Evolutionary conservation across 139 green algal genomes (phyloP).

Genomic region (Chlorella sp.): DNA sequence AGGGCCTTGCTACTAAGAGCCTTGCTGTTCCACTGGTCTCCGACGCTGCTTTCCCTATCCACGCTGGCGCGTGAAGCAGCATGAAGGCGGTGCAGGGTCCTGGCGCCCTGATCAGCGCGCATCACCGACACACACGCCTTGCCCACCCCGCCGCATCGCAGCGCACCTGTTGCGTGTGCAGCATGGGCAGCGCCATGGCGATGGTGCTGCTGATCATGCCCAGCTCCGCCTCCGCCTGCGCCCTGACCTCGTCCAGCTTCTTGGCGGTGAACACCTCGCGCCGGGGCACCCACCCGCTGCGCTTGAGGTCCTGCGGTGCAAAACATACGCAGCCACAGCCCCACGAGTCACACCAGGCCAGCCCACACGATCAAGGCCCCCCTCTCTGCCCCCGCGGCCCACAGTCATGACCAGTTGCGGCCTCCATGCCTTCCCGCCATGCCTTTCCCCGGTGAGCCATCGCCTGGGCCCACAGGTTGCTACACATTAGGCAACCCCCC

Average conservation of each 20-base stretch:
- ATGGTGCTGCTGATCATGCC: conserved; percentile 63
- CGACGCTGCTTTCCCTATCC: too few species aligned
- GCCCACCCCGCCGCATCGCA: not conserved
- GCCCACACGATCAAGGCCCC: too few species aligned
- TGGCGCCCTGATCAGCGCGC: not conserved
- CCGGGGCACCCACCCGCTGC: conserved; percentile 49
- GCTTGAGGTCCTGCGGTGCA: conserved; percentile 65
- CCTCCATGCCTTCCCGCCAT: too few species aligned
- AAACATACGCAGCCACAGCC: too few species aligned
- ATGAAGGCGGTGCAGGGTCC: not conserved
- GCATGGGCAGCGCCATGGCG: conserved; percentile 36
- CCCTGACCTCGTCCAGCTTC: conserved; percentile 84
- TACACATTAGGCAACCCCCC: too few species aligned
- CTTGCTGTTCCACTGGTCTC: too few species aligned
- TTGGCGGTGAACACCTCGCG: conserved; percentile 74
- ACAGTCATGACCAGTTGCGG: too few species aligned
- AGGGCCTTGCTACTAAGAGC: too few species aligned
- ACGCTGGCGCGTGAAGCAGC: not conserved
- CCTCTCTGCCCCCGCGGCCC: too few species aligned
- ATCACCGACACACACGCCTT: conserved; percentile 1
- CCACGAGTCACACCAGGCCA: too few species aligned
- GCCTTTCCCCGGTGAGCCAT: too few species aligned
- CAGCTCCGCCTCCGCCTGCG: conserved; percentile 79
- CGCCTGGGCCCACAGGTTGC: too few species aligned
- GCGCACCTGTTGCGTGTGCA: conserved; percentile 22